Base-by-base conservation (phyloP, 1,284 basidiomycete genomes). In the Sanghuangporus sanghuang region DNA sequence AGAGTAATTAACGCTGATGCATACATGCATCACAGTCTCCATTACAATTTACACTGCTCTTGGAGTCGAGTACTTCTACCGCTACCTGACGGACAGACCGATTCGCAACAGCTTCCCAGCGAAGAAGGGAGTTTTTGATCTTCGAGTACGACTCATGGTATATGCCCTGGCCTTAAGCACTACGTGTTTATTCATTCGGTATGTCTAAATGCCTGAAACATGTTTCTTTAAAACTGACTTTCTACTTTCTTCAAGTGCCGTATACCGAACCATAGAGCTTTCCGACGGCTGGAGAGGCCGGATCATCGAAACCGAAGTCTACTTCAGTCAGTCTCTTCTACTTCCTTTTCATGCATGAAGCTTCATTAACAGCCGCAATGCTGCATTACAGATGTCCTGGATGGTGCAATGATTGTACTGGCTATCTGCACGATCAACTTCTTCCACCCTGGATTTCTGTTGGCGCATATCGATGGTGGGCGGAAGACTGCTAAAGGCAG, bases 261-360 rank as follows among this genome's bases (percentile, higher is more conserved):
- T 79, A 9, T 79, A 78, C 65, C 74, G 77, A 18, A 73, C 73
- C n/a, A 72, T 76, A 23, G 76, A 78, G 67, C 70, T 78, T 5
- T 57, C 68, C 12, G 71, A 76, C 50, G 76, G 76, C 2, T 78
- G 76, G 76, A 64, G 64, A 44, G 76, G 77, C 6, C 58, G 69
- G 7, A 74, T 78, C 40, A 76, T 77, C 57, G 67, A 65, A 7
- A 78, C 75, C 5, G 67, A 78, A 66, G 66, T 73, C 14, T 74
- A 75, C 54, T 78, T 78, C 70, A 75, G 76, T 78, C 63, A 58
- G 75, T 73, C 12, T 27, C 36, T 23, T 46, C 21, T 46, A 32
- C 50, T 32, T 32, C 16, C 50, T 23, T 21, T 38, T 16, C 9
- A 32, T 18, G 49, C 50, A 48, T 7, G 36, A 18, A 61, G 35